A percentile compares a stretch with the other conserved stretches of the same genome.
Conservation (phyloP, 352 stramenopile genomes). For the Pythium apleroticum region DNA sequence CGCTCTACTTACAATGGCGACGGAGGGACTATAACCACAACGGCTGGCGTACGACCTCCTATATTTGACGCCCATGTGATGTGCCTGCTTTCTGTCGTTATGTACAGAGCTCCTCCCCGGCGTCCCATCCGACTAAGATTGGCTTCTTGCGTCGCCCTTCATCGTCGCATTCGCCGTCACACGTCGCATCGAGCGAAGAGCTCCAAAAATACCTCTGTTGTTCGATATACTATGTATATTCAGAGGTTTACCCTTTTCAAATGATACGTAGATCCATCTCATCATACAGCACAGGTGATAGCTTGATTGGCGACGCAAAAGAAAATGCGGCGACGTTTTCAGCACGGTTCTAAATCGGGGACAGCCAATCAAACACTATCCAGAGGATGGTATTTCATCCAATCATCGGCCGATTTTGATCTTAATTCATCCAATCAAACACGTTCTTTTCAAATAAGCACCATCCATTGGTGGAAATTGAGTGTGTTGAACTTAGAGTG, state of each 20-base stretch:
- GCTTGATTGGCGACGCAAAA: conserved; percentile 9
- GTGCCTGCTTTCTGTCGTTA: not conserved
- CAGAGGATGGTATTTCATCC: not conserved
- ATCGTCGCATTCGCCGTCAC: not conserved
- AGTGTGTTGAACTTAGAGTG: conserved; percentile 29
- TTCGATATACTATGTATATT: not conserved
- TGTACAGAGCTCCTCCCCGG: not conserved
- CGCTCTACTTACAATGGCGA: not conserved
- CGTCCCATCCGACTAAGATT: conserved; percentile 13
- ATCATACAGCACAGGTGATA: not conserved
- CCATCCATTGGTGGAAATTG: conserved; percentile 12
- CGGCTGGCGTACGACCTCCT: not conserved
- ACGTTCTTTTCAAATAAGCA: conserved; percentile 3
- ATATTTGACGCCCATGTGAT: not conserved
- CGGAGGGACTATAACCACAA: not conserved
- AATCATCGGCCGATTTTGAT: not conserved
- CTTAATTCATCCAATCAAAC: conserved; percentile 1
- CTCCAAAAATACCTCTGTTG: not conserved
- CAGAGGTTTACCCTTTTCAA: not conserved
- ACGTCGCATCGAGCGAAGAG: conserved; percentile 3
- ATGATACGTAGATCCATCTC: not conserved
- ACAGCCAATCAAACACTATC: conserved; percentile 11
- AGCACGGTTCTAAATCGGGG: conserved; percentile 3
- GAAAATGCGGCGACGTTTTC: conserved; percentile 4
- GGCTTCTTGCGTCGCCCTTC: not conserved